Evolutionary conservation across 2,329 filamentous ascomycete species (phyloP), one percentile per base, ranked within the genome.

Genomic region (Penicillium sp.): DNA sequence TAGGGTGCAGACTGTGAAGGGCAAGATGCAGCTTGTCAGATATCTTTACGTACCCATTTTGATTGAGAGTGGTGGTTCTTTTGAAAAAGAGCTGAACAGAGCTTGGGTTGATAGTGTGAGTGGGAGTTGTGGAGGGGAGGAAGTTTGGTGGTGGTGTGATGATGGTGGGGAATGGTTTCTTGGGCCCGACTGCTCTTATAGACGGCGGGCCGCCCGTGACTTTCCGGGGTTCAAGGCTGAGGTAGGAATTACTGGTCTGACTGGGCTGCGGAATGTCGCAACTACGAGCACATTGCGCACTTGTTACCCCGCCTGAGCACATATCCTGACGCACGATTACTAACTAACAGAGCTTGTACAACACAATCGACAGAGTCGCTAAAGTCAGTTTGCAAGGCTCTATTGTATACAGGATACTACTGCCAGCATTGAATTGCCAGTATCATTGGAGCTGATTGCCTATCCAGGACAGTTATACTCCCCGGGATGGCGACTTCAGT

Each of bases 221-320:
- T 70, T 68, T 22, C 59, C 62, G 63, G 55, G 26, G 53, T 56
- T 12, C 30, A 33, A 33, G 30, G 30, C 15, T 45, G 12, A 53
- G 44, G 30, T n/a, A n/a, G n/a, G n/a, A n/a, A n/a, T n/a, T n/a
- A n/a, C n/a, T n/a, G n/a, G n/a, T n/a, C n/a, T n/a, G n/a, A n/a
- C n/a, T n/a, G n/a, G n/a, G n/a, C n/a, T n/a, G n/a, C n/a, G 22
- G 12, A 40, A 37, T 50, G 15, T 54, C 33, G 44, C 33, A 42
- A 17, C 24, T 12, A 45, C 55, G 70, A 70, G 72, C 65, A 67
- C 56, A 72, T 72, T 70, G 67, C 72, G 71, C 62, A 68, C 35
- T 50, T 17, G n/a, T 24, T 19, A 47, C 67, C 67, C 68, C 67
- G 67, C 66, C 50, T 65, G 62, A 62, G 66, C 64, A 65, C 66